Evolutionary conservation across 192 early-diverging fungal genomes (phyloP), one percentile per base, ranked within the genome.

Genomic region (Linnemannia zychae): DNA sequence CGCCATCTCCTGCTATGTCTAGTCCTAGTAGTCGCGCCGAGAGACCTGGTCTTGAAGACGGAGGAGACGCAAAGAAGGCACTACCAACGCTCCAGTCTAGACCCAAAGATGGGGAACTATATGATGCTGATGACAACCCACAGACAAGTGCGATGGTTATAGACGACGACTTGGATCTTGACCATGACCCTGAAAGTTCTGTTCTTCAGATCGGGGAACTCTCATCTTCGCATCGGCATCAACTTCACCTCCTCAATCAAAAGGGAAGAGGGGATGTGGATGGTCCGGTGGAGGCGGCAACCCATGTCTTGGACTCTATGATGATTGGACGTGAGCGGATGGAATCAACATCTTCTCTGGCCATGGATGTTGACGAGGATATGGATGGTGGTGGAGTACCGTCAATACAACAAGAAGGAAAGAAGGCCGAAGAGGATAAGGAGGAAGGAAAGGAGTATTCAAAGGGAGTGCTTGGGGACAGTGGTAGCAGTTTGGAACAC

Each of bases 221-320:
- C 44, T 24, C 73, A 15, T 53, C 52, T n/a, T n/a, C n/a, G 22
- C 52, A 53, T 48, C 47, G 16, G 47, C 47, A 48, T 1, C 47
- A 48, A 16, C 47, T 50, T 24, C 28, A 13, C 57, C 28, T 63
- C 57, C 57, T 63, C 3, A 31, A 7, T 31, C 28, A n/a, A 33
- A 63, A 63, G 11, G 57, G 28, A 16, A 44, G 40, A 44, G 40
- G 40, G 9, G 37, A 28, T 17, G 31, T 16, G 46, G 50, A 63
- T 34, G 63, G 16, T 13, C 50, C 68, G 9, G 71, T 82, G 15
- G 74, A 76, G 38, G 75, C 75, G 7, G 71, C 81, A 18, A 66
- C 81, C 33, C 67, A 72, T 13, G 80, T 66, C 28, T 49, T 82
- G 28, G 53, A 82, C 47, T 82, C 75, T 0, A 73, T 76, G 81